Conservation (phyloP, 148 eudicot genomes). For the Gaultheria prostrata region DNA sequence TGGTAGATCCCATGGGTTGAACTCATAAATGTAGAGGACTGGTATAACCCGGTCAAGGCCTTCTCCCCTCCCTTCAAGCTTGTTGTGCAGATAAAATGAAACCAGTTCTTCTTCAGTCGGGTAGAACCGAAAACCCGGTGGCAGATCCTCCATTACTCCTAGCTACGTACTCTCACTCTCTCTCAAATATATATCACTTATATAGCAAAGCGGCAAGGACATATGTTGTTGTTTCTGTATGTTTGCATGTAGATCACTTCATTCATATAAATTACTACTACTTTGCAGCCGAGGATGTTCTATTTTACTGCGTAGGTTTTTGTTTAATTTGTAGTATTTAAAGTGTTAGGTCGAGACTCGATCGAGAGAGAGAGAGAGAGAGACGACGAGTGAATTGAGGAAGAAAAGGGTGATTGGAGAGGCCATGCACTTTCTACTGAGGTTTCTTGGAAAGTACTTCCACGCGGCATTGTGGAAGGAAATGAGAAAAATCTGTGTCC, state of each 20-base stretch:
- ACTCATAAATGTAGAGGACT: slow-evolving; percentile 41
- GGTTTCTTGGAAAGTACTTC: slow-evolving; percentile 2
- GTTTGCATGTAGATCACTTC: background rate
- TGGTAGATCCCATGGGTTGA: slow-evolving; percentile 55
- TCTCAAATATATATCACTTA: background rate
- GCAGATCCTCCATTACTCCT: background rate
- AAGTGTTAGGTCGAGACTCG: background rate
- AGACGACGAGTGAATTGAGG: background rate
- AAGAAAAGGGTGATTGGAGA: background rate
- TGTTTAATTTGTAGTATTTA: background rate
- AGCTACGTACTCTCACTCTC: background rate
- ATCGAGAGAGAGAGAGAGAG: background rate
- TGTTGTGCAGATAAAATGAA: slow-evolving; percentile 38
- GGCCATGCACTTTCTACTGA: background rate
- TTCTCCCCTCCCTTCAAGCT: slow-evolving; percentile 31
- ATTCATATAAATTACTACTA: too few relatives aligned
- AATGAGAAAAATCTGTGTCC: background rate
- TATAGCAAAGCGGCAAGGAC: background rate
- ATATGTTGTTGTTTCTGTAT: background rate
- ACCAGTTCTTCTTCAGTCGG: slow-evolving; percentile 65
- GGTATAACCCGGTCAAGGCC: slow-evolving; percentile 44
- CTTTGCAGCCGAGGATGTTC: too few relatives aligned
- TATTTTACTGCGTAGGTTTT: too few relatives aligned
- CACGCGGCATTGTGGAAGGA: slow-evolving; percentile 1
- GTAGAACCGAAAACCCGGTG: slow-evolving; percentile 49